Evolutionary conservation across 805 yeast species (phyloP), one percentile per base, ranked within the genome.

Genomic region (Cyberlindnera misumaiensis): DNA sequence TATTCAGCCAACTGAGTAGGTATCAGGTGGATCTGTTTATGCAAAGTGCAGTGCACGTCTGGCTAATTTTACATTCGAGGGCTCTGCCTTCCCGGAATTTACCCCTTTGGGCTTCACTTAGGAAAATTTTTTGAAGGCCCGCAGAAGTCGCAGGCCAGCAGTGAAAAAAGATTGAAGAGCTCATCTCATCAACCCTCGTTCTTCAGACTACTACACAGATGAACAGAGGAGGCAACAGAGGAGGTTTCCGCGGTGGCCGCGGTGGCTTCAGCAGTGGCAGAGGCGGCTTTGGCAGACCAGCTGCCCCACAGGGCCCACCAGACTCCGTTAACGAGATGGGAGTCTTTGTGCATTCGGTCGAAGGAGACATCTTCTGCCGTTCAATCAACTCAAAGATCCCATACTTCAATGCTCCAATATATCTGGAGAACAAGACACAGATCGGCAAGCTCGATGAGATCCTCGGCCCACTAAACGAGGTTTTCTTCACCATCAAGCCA

Each of bases 401-500:
- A 56, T 93, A 90, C 64, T 93, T 93, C 76, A 93, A 93, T 67
- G 99, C 99, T 20, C 98, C 98, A 60, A 89, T 93, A 55, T 93
- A 83, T 63, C 74, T 93, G 52, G 97, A 93, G 63, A 90, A 93
- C 73, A 93, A 93, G 66, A 83, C 95, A 18, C 93, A 83, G 59
- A 80, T 93, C 34, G 99, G 99, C 55, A 93, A 93, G 64, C 95
- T 93, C 42, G 99, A 93, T 62, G 99, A 93, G 72, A 93, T 93
- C 47, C 74, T 93, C 51, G 99, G 99, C 36, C 97, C 98, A 34
- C 68, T 93, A 60, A 93, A 93, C 61, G 98, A 93, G 67, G 97
- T 93, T n/a, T 90, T 75, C 61, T 93, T 93, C 75, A 93, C 99
- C 28, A 80, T 93, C 53, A 93, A 93, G 68, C 93, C 97, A 41